Conservation (phyloP, 495 filamentous ascomycete species). For the Aspergillus campestris region DNA sequence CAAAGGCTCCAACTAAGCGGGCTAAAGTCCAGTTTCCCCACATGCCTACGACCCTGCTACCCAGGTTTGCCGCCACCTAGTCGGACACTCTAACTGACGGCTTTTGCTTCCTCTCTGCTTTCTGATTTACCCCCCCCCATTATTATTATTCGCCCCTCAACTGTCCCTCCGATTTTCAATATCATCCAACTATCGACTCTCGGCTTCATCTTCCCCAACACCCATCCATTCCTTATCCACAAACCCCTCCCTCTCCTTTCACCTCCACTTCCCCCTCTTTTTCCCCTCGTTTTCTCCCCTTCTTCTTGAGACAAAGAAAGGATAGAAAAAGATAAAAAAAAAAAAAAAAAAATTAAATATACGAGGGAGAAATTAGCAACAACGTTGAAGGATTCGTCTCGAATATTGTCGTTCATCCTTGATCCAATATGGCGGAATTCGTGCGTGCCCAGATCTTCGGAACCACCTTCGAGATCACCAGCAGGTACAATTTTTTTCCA, state of each 20-base stretch:
- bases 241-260: not conserved
- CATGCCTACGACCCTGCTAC: conserved; percentile 7
- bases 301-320: not conserved
- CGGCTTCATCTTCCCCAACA: not conserved
- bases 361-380: not conserved
- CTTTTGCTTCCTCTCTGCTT: conserved; percentile 15
- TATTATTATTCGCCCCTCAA: conserved; percentile 5
- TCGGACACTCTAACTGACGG: not conserved
- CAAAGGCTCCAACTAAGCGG: conserved; percentile 16
- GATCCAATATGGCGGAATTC: conserved; percentile 84
- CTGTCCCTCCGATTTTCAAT: conserved; percentile 1
- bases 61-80: conserved; percentile 13
- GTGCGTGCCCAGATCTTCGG: conserved; percentile 98
- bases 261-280: not conserved
- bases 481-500: conserved; percentile 57
- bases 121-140: conserved; percentile 11
- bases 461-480: conserved; percentile 99
- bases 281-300: not conserved
- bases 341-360: not conserved
- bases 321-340: not conserved
- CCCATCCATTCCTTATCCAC: not conserved
- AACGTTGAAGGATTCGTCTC: conserved; percentile 1
- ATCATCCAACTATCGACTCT: conserved; percentile 3
- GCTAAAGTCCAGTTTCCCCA: conserved; percentile 26
- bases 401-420: conserved; percentile 11